Conservation (phyloP, 805 yeast genomes). For the Saccharomycopsis malanga region DNA sequence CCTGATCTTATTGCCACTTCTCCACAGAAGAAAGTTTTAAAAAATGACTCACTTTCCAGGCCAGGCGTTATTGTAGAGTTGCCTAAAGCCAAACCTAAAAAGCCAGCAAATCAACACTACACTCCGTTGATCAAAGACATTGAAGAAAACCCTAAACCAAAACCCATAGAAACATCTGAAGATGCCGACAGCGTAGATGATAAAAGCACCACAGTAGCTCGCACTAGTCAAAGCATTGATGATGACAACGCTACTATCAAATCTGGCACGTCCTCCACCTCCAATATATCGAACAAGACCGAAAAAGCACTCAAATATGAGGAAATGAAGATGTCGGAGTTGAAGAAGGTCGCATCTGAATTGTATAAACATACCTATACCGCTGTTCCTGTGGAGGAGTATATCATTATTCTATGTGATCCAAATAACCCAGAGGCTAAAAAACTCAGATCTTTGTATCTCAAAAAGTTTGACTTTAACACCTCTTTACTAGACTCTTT, state of each 20-base stretch:
- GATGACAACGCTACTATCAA: slow-evolving; percentile 16
- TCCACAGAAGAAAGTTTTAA: slow-evolving; percentile 3
- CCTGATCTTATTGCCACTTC: slow-evolving; percentile 21
- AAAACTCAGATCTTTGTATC: slow-evolving; percentile 16
- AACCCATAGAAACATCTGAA: neutral
- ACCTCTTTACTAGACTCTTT: slow-evolving; percentile 29
- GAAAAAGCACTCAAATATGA: slow-evolving; percentile 21
- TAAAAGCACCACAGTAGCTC: neutral
- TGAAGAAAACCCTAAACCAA: neutral
- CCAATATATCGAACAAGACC: slow-evolving; percentile 17
- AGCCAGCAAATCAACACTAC: neutral
- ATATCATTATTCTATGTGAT: slow-evolving; percentile 17
- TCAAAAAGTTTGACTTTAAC: slow-evolving; percentile 18
- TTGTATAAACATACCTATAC: slow-evolving; percentile 14
- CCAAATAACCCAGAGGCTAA: slow-evolving; percentile 19
- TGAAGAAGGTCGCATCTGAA: slow-evolving; percentile 15
- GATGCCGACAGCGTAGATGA: neutral
- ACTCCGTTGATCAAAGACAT: slow-evolving; percentile 15
- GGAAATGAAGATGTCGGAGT: slow-evolving; percentile 13
- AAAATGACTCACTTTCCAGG: neutral
- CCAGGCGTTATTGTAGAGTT: neutral
- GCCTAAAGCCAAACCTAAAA: neutral
- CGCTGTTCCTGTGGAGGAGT: slow-evolving; percentile 20
- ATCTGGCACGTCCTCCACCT: slow-evolving; percentile 4
- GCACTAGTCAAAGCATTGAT: neutral